These are phyloP conservation scores for Agaricales sp. DNA, from an alignment of 1,284 basidiomycete genomes.

Conservation along the genomic window DNA sequence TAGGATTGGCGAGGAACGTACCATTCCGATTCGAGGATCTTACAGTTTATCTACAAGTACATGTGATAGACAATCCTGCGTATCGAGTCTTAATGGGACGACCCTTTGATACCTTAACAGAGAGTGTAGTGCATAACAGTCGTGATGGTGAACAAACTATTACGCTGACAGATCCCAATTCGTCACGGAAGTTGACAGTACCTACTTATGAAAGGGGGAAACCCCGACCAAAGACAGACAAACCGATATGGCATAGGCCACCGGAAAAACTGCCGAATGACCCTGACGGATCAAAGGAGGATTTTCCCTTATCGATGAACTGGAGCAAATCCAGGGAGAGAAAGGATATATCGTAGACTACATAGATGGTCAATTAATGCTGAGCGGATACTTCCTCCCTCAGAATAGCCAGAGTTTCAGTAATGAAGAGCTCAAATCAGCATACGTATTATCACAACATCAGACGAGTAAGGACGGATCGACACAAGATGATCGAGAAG, in stretches of 20 bases:
- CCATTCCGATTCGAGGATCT: slow-evolving; percentile 16
- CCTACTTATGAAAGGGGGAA: slow-evolving; percentile 14
- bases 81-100: slow-evolving; percentile 23
- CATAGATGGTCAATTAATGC: background rate
- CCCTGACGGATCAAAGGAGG: background rate
- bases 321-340: background rate
- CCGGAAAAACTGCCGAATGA: background rate
- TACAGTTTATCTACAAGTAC: slow-evolving; percentile 17
- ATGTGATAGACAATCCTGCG: slow-evolving; percentile 16
- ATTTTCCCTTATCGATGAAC: background rate
- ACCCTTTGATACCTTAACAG: slow-evolving; percentile 22
- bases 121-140: slow-evolving; percentile 14
- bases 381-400: background rate
- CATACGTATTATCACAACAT: background rate
- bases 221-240: background rate
- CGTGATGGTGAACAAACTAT: slow-evolving; percentile 14
- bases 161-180: slow-evolving; percentile 18
- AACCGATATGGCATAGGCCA: background rate
- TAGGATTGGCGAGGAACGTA: slow-evolving; percentile 17
- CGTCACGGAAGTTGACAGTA: slow-evolving; percentile 9
- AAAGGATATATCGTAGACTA: background rate
- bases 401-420: background rate
- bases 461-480: background rate
- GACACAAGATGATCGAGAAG: background rate
- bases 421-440: background rate